Conservation (phyloP, 108 stramenopile species). For the Asterionellopsis glacialis region DNA sequence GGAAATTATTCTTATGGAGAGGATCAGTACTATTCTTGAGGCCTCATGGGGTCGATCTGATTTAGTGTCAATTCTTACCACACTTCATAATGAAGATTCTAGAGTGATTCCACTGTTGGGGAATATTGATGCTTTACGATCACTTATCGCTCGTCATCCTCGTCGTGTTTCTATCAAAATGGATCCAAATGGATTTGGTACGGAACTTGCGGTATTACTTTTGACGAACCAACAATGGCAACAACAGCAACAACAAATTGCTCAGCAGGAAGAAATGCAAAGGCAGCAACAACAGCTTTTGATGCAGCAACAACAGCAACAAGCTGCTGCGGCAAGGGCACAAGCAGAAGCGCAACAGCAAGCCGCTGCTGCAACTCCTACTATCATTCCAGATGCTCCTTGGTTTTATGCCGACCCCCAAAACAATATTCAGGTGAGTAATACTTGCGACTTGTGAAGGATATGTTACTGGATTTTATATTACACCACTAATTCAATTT, state of each 20-base stretch:
- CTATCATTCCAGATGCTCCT: constrained; percentile 55
- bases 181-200: constrained; percentile 58
- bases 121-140: constrained; percentile 64
- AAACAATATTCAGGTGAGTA: constrained; percentile 77
- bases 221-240: constrained; percentile 77
- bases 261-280: constrained; percentile 39
- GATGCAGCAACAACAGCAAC: constrained; percentile 44
- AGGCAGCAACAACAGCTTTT: constrained; percentile 50
- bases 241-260: constrained; percentile 41
- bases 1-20: constrained; percentile 83
- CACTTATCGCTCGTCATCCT: constrained; percentile 68
- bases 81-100: constrained; percentile 78
- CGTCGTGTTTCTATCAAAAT: constrained; percentile 52
- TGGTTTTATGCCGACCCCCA: constrained; percentile 92
- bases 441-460: background rate
- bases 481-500: background rate
- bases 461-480: background rate
- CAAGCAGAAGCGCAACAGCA: constrained; percentile 4
- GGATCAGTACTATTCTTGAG: constrained; percentile 76
- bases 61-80: constrained; percentile 68
- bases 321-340: constrained; percentile 28
- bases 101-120: constrained; percentile 73
- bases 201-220: constrained; percentile 67
- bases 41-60: constrained; percentile 85
- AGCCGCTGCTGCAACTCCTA: constrained; percentile 12